These are phyloP conservation scores for Septoria petroselini DNA, from an alignment of 2,329 filamentous ascomycete species.

Conservation along the genomic window DNA sequence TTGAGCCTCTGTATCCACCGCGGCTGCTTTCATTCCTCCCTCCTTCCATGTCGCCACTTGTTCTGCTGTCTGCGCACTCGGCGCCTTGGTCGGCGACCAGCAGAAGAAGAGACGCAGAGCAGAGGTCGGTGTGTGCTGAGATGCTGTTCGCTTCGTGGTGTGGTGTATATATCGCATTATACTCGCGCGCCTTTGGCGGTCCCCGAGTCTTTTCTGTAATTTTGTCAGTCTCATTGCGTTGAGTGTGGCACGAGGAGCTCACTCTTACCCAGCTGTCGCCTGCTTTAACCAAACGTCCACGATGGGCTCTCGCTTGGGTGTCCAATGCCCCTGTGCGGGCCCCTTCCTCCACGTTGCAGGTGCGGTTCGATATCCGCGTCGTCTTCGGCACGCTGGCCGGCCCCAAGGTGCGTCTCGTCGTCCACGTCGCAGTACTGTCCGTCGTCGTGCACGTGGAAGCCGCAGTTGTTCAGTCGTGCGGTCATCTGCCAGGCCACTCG, in stretches of 20 bases:
- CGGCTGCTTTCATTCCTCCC: too few relatives aligned
- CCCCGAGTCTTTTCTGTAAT: too few relatives aligned
- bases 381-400: neutral
- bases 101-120: too few relatives aligned
- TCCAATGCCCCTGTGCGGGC: neutral
- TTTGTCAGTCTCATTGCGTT: too few relatives aligned
- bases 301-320: neutral
- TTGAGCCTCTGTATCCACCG: neutral
- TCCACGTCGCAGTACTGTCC: conserved; percentile 7
- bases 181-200: too few relatives aligned
- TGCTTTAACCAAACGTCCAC: neutral
- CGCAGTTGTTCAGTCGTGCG: conserved; percentile 12
- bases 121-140: too few relatives aligned
- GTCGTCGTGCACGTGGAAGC: conserved; percentile 19
- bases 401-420: conserved; percentile 39
- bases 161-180: too few relatives aligned
- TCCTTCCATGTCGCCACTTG: too few relatives aligned
- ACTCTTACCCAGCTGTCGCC: neutral
- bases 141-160: too few relatives aligned
- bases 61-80: too few relatives aligned
- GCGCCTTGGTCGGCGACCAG: too few relatives aligned
- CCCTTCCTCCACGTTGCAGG: neutral
- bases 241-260: neutral
- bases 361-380: neutral
- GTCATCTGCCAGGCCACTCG: conserved; percentile 5